Evolutionary conservation across 2,329 filamentous ascomycete species (phyloP), one percentile per base, ranked within the genome.

Genomic region (Blastomyces percursus): DNA sequence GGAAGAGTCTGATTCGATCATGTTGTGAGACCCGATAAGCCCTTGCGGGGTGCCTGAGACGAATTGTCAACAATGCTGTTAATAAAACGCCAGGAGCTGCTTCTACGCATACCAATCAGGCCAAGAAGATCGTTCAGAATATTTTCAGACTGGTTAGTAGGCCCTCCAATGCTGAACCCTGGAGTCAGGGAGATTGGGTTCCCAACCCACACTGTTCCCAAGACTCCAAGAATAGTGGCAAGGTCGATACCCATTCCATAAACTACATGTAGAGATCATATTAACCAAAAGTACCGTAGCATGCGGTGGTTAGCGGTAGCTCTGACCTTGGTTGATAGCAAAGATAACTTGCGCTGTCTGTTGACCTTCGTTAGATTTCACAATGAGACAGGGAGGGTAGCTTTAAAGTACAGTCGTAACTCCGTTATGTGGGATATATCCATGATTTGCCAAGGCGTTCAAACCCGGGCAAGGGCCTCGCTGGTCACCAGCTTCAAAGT

Each of bases 1-100:
- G 52, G 81, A 83, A 0, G 74, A 79, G 69, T 84, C 82, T 0
- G 78, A 73, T 72, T 84, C 82, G 67, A 83, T 80, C 62, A 80
- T 78, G 69, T 83, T 83, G 69, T 85, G 82, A 2, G 78, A 78
- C n/a, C 79, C 79, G 16, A 71, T 71, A 1, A 84, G 74, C 5
- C 81, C 80, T 51, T 77, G 76, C 0, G 80, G 80, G 19, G 73
- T 74, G 2, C 78, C 77, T 68, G 58, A 24, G 59, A 60, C 46
- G 67, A 60, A 14, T 64, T 3, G n/a, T 61, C 46, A 59, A 59
- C n/a, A 35, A 44, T 19, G 6, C 27, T 46, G n/a, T 2, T 27
- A 8, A 48, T 30, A 30, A 27, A 9, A 9, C n/a, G 32, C 16
- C 19, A 35, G 27, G 30, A 9, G 11, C 40, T 27, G 3, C 19